Base-by-base conservation (phyloP, 192 early-diverging fungal species). In the Backusella luteola region DNA sequence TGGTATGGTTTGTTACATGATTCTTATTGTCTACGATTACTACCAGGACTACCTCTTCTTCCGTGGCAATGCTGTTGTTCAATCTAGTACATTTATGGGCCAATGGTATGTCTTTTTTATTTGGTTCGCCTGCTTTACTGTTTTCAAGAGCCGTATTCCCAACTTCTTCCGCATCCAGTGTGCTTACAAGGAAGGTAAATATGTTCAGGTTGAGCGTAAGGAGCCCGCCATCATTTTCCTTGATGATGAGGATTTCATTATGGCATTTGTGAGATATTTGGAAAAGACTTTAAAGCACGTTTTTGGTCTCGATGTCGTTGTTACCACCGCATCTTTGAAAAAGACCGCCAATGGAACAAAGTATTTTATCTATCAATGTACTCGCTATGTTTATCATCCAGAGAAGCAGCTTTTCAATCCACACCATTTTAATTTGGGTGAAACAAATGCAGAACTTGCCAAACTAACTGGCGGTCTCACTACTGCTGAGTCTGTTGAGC, bases 331-430 rank as follows among this genome's bases (percentile, higher is more conserved):
- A 59, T 69, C 77, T 34, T 71, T 94, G 23, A 39, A 85, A 38
- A 63, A 66, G 8, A 90, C 91, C 0, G 68, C 77, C 17, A 76
- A 77, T 42, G 88, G 88, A 32, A 85, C 85, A 66, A 81, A 80
- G 38, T 94, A 87, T 78, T 91, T 94, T 75, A 85, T 87, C 19
- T 91, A 87, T 75, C 89, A 94, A 79, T 94, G 90, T 81, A 89
- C 91, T 26, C 89, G 93, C 49, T 94, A 89, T 81, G 89, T 94
- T 11, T 92, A 86, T 77, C 84, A 91, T 77, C 80, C 84, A 2
- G 75, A 83, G 32, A 69, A 77, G n/a, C 74, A 80, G 35, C 77
- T 78, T 29, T 94, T 92, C 83, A 84, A 84, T 59, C 91, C 90
- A 23, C 89, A 84, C 76, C 69, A 76, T 34, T 90, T 88, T 73